These are phyloP conservation scores for Schizothecium vesticola DNA, from an alignment of 495 filamentous ascomycete species.

Conservation along the genomic window DNA sequence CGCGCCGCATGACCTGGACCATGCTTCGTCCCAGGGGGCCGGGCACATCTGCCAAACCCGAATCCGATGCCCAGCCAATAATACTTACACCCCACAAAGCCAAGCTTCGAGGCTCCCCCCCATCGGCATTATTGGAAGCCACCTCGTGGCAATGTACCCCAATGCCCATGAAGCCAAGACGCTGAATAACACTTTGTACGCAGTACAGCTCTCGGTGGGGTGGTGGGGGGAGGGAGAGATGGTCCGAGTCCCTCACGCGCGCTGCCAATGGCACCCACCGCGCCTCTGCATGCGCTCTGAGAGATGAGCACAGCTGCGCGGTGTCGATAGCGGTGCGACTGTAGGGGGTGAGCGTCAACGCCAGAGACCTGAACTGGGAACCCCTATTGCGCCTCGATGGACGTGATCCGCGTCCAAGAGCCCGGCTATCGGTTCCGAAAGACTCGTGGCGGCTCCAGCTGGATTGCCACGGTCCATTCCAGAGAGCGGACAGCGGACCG, in stretches of 20 bases:
- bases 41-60: neutral
- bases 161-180: neutral
- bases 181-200: neutral
- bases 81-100: neutral
- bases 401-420: neutral
- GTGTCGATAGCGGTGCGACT: neutral
- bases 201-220: neutral
- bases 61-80: neutral
- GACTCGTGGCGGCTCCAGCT: neutral
- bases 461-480: neutral
- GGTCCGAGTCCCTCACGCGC: neutral
- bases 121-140: neutral
- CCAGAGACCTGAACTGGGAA: neutral
- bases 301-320: neutral
- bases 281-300: neutral
- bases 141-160: neutral
- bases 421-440: neutral
- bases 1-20: neutral
- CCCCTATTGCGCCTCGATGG: neutral
- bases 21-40: neutral
- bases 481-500: neutral
- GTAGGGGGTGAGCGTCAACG: neutral
- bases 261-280: neutral
- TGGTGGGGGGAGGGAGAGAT: neutral
- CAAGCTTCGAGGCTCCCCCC: neutral